phyloP scores from a whole-genome alignment of 306 rosid species.

The Clitoria ternatea region DNA sequence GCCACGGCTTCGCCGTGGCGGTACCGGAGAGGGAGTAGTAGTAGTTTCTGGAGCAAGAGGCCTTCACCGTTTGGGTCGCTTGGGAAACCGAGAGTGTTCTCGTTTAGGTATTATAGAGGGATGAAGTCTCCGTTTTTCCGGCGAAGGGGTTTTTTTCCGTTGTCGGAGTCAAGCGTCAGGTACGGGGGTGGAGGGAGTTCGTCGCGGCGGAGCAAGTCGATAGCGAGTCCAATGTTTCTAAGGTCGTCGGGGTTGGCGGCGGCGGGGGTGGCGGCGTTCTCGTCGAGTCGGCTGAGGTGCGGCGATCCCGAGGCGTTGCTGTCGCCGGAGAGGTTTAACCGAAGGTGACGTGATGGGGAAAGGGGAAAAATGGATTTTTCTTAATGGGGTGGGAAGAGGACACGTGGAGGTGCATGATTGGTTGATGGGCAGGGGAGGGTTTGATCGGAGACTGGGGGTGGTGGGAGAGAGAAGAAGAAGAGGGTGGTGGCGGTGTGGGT shows the following conservation, averaged over 20 bases:
- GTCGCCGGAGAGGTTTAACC: conserved; percentile 87
- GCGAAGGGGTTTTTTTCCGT: conserved; percentile 68
- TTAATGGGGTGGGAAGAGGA: neutral
- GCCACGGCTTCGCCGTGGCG: conserved; percentile 82
- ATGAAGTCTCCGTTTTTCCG: conserved; percentile 88
- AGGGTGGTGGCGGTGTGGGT: conserved; percentile 4
- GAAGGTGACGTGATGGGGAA: conserved; percentile 30
- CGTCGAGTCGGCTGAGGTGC: conserved; percentile 82
- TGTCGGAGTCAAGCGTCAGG: conserved; percentile 80
- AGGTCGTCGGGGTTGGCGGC: conserved; percentile 46
- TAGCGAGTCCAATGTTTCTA: conserved; percentile 85
- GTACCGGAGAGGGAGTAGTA: conserved; percentile 48
- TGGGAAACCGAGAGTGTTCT: conserved; percentile 70
- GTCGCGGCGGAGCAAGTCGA: conserved; percentile 75
- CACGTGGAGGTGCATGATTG: conserved; percentile 51
- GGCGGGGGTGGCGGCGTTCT: conserved; percentile 40
- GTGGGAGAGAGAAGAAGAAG: neutral
- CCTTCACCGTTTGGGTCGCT: conserved; percentile 79
- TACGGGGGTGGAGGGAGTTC: conserved; percentile 66
- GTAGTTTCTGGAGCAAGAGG: conserved; percentile 67
- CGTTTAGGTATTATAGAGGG: conserved; percentile 76
- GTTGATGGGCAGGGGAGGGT: neutral
- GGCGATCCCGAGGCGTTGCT: conserved; percentile 97
- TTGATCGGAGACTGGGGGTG: conserved; percentile 39
- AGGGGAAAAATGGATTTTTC: neutral